A percentile compares a stretch with the other conserved stretches of the same genome.
phyloP scores from a whole-genome alignment of 495 filamentous ascomycete genomes.

The Corynascus novoguineensis region DNA sequence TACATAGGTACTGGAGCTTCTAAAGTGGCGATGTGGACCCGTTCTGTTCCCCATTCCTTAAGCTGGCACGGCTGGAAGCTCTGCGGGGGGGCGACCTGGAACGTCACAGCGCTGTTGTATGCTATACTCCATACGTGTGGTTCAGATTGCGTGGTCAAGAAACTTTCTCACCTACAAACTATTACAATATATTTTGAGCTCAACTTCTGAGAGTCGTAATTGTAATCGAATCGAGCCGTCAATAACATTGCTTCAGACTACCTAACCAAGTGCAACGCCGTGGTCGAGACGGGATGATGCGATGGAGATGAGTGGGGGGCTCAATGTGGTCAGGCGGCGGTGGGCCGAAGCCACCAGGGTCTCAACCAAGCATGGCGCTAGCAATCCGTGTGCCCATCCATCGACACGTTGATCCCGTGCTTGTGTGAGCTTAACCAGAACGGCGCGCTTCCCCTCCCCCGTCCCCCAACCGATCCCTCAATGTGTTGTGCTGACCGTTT shows the following conservation, averaged over 20 bases:
- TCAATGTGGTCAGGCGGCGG: constrained; percentile 1
- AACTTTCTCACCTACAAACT: too few species aligned
- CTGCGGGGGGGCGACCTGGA: too few species aligned
- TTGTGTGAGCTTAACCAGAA: background rate
- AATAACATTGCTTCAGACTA: background rate
- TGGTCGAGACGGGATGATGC: background rate
- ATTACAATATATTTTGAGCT: too few species aligned
- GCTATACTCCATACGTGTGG: too few species aligned
- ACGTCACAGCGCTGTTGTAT: too few species aligned
- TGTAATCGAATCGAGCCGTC: too few species aligned
- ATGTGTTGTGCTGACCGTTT: background rate
- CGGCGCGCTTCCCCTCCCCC: background rate
- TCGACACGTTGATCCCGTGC: constrained; percentile 2
- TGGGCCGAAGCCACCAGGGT: background rate
- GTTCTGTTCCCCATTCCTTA: background rate
- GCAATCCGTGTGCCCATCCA: constrained; percentile 3
- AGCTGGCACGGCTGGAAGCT: too few species aligned
- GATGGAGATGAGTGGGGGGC: background rate
- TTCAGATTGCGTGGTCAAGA: too few species aligned
- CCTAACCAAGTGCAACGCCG: too few species aligned
- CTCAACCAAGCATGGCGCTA: constrained; percentile 1
- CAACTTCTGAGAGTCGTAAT: too few species aligned
- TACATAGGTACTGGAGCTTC: background rate
- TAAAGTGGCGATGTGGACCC: background rate
- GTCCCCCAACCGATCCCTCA: background rate